Conservation (phyloP, 192 early-diverging fungal genomes). For the Backusella tarrabulga region DNA sequence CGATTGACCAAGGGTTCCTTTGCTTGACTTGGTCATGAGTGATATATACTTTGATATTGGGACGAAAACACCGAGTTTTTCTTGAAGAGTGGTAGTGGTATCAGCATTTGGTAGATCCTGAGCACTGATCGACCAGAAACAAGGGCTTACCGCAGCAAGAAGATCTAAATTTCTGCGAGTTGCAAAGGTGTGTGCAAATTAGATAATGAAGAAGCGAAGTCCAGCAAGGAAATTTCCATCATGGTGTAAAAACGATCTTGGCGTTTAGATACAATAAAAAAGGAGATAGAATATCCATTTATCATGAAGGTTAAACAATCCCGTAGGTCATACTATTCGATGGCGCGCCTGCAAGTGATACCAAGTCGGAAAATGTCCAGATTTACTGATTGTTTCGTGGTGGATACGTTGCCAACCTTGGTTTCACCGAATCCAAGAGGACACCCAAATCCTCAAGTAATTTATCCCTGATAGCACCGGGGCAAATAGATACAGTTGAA, state of each 20-base stretch:
- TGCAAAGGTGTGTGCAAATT: background rate
- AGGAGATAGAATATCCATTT: constrained; percentile 6
- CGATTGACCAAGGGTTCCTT: constrained; percentile 3
- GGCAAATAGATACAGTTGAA: too few species aligned
- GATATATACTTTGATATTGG: constrained; percentile 6
- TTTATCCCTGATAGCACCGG: too few species aligned
- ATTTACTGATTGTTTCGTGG: constrained; percentile 16
- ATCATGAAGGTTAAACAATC: constrained; percentile 17
- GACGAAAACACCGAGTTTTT: background rate
- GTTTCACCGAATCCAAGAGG: constrained; percentile 12
- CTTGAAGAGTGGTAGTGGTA: background rate
- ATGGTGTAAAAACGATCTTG: background rate
- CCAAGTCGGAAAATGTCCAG: constrained; percentile 9
- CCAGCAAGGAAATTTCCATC: constrained; percentile 7
- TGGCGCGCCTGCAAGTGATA: constrained; percentile 12
- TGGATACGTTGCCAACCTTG: constrained; percentile 5
- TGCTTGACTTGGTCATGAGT: constrained; percentile 11
- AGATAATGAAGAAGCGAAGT: constrained; percentile 9
- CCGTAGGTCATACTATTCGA: background rate
- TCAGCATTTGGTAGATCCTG: constrained; percentile 8
- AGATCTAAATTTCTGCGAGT: background rate
- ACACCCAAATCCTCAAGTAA: constrained; percentile 7
- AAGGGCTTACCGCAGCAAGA: background rate
- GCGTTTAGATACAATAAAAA: constrained; percentile 18
- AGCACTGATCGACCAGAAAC: constrained; percentile 1